Conservation (phyloP, 495 filamentous ascomycete genomes). For the Aspergillus biplanus region DNA sequence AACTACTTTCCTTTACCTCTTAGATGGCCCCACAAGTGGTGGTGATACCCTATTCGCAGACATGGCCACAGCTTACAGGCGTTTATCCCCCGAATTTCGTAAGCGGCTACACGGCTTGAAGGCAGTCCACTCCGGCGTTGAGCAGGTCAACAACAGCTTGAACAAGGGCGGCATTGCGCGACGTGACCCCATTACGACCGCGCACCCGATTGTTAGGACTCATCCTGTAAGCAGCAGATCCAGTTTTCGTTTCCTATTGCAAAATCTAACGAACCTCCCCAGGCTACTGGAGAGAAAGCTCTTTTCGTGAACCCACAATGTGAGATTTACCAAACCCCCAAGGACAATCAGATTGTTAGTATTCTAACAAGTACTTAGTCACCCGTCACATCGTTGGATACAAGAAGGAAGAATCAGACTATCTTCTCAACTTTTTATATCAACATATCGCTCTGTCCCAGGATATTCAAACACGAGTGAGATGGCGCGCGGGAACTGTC, state of each 20-base stretch:
- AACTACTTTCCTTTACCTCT: constrained; percentile 65
- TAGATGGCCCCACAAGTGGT: constrained; percentile 62
- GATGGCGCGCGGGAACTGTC: constrained; percentile 61
- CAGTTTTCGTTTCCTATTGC: constrained; percentile 39
- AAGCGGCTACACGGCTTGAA: constrained; percentile 61
- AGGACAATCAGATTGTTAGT: constrained; percentile 4
- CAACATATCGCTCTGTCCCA: constrained; percentile 62
- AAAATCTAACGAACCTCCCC: constrained; percentile 23
- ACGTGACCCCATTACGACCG: constrained; percentile 56
- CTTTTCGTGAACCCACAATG: constrained; percentile 86
- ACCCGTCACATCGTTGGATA: constrained; percentile 65
- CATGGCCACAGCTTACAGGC: constrained; percentile 59
- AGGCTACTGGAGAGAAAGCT: constrained; percentile 70
- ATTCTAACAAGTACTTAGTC: constrained; percentile 37
- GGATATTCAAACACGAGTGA: constrained; percentile 61
- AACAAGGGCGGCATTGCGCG: constrained; percentile 55
- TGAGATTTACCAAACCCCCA: constrained; percentile 44
- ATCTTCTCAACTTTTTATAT: constrained; percentile 66
- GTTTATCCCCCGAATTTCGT: constrained; percentile 59
- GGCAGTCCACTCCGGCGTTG: constrained; percentile 60
- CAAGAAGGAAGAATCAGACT: constrained; percentile 70
- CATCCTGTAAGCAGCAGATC: constrained; percentile 54
- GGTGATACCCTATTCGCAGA: constrained; percentile 69
- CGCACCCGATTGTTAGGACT: constrained; percentile 64
- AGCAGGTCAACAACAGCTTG: constrained; percentile 54